Evolutionary conservation across 805 yeast genomes (phyloP).

Genomic region (Priceomyces carsonii): DNA sequence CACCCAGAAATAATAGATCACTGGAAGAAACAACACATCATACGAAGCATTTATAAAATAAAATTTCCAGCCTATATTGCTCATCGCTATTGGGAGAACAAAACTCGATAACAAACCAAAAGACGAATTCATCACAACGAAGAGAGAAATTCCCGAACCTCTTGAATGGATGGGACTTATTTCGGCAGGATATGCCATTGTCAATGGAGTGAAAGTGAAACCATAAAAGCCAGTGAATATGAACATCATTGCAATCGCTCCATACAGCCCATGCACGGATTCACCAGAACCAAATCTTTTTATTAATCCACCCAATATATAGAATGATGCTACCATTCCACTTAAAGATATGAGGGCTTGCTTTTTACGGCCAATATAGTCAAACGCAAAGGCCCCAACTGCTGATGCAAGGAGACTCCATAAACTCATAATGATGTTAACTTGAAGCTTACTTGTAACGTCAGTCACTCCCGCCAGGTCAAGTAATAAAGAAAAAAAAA

Average conservation of each 20-base stretch:
- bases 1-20: constrained; percentile 12
- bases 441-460: constrained; percentile 5
- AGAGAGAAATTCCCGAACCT: constrained; percentile 15
- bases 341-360: constrained; percentile 9
- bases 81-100: constrained; percentile 19
- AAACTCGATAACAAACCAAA: constrained; percentile 15
- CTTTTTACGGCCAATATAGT: constrained; percentile 12
- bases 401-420: constrained; percentile 11
- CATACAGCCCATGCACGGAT: constrained; percentile 12
- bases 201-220: constrained; percentile 15
- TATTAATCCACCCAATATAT: constrained; percentile 13
- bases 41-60: constrained; percentile 21
- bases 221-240: constrained; percentile 16
- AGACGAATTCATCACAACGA: constrained; percentile 2
- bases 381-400: constrained; percentile 11
- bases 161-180: constrained; percentile 13
- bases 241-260: constrained; percentile 16
- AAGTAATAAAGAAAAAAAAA: constrained; percentile 13
- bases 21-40: constrained; percentile 13
- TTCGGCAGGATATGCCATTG: constrained; percentile 16
- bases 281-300: constrained; percentile 10
- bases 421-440: constrained; percentile 13
- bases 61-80: constrained; percentile 18
- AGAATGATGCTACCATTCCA: constrained; percentile 4
- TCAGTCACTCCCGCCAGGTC: constrained; percentile 13